Percentiles rank a stretch among this genome's conserved stretches.
Evolutionary conservation across 164 flowering plant species (phyloP).

Genomic region (Hamamelis virginiana): DNA sequence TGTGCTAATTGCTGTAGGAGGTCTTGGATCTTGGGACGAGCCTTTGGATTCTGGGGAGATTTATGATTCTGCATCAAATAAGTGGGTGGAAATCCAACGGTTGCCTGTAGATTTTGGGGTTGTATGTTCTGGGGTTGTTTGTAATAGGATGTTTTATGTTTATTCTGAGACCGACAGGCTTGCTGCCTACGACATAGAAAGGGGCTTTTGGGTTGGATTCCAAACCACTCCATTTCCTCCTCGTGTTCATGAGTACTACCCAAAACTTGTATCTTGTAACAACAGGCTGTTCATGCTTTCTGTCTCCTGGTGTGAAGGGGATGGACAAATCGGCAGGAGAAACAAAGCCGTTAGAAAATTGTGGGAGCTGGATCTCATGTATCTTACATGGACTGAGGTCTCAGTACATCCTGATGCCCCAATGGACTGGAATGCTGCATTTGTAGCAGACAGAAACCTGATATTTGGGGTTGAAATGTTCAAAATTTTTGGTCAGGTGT

Average conservation of each 20-base stretch:
- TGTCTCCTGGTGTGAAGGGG: slow-evolving; percentile 97
- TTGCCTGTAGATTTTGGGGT: slow-evolving; percentile 79
- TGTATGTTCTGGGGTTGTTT: slow-evolving; percentile 75
- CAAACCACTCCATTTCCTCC: slow-evolving; percentile 72
- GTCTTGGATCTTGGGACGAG: slow-evolving; percentile 89
- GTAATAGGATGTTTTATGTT: slow-evolving; percentile 71
- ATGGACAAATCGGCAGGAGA: slow-evolving; percentile 69
- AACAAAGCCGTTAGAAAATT: slow-evolving; percentile 87
- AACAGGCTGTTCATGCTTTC: slow-evolving; percentile 80
- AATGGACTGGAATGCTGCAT: slow-evolving; percentile 97
- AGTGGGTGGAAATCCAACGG: slow-evolving; percentile 77
- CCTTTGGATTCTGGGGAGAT: slow-evolving; percentile 87
- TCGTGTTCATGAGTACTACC: slow-evolving; percentile 81
- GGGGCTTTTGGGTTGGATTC: slow-evolving; percentile 71
- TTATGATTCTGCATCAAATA: slow-evolving; percentile 75
- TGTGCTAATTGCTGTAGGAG: slow-evolving; percentile 84
- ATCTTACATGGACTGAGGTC: slow-evolving; percentile 70
- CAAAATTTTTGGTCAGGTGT: slow-evolving; percentile 91
- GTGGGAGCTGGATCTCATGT: slow-evolving; percentile 82
- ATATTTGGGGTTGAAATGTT: slow-evolving; percentile 95
- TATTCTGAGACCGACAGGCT: slow-evolving; percentile 84
- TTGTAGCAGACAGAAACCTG: slow-evolving; percentile 62
- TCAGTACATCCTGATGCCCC: slow-evolving; percentile 96
- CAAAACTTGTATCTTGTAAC: slow-evolving; percentile 67
- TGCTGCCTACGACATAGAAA: slow-evolving; percentile 79